Conservation (phyloP, 257 asterid genomes). For the Solanum arcanum region DNA sequence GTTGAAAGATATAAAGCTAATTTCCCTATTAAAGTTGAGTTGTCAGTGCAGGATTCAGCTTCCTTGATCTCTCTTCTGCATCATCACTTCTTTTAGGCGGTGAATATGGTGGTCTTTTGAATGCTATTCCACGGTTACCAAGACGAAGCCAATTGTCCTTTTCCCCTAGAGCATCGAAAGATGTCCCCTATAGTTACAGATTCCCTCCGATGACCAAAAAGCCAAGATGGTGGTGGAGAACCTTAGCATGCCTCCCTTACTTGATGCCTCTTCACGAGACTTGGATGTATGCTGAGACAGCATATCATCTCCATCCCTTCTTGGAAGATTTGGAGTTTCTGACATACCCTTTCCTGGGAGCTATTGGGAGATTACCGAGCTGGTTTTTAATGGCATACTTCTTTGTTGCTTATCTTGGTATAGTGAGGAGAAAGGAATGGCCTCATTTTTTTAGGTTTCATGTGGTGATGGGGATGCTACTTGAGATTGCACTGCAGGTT, state of each 20-base stretch:
- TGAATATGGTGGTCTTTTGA: conserved; percentile 34
- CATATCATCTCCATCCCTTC: conserved; percentile 69
- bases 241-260: conserved; percentile 81
- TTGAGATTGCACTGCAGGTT: conserved; percentile 85
- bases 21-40: not conserved
- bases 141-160: conserved; percentile 3
- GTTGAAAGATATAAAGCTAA: not conserved
- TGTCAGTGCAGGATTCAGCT: conserved; percentile 24
- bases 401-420: conserved; percentile 70
- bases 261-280: conserved; percentile 85
- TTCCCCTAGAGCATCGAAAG: conserved; percentile 56
- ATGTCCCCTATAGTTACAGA: conserved; percentile 49
- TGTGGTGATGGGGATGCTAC: conserved; percentile 82
- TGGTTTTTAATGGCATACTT: conserved; percentile 90
- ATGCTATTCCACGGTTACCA: conserved; percentile 27
- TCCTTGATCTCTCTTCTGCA: conserved; percentile 33
- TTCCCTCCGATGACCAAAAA: conserved; percentile 71
- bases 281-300: conserved; percentile 87
- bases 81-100: conserved; percentile 43
- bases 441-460: conserved; percentile 90
- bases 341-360: conserved; percentile 60
- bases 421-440: conserved; percentile 91
- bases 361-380: conserved; percentile 59
- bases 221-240: conserved; percentile 91
- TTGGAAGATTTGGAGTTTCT: conserved; percentile 59